Evolutionary conservation across 2,329 filamentous ascomycete genomes (phyloP).

Genomic region (Alternaria triticina): DNA sequence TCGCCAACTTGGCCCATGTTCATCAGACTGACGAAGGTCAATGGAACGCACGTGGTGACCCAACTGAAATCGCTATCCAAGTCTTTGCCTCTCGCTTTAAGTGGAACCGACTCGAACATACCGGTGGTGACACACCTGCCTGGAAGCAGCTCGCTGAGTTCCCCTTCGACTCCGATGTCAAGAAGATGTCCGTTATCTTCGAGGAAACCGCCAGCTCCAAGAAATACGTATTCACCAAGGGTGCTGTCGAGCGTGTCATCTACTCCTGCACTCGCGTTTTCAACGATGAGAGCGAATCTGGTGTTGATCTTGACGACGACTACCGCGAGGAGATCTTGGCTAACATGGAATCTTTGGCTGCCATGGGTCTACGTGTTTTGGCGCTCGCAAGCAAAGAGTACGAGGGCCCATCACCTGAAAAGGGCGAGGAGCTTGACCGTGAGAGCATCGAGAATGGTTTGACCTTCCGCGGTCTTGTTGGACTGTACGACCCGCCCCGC

Average conservation of each 20-base stretch:
- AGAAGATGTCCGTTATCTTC: conserved; percentile 77
- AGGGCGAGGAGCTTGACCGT: conserved; percentile 56
- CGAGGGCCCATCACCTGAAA: conserved; percentile 49
- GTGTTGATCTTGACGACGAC: conserved; percentile 55
- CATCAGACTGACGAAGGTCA: conserved; percentile 1
- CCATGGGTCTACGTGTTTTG: conserved; percentile 71
- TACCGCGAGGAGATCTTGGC: conserved; percentile 63
- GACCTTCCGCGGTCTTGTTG: conserved; percentile 76
- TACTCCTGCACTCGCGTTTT: conserved; percentile 61
- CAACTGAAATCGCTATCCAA: conserved; percentile 74
- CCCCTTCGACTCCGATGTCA: conserved; percentile 75
- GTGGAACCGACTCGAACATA: conserved; percentile 45
- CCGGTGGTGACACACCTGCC: conserved; percentile 1
- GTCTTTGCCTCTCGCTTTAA: conserved; percentile 74
- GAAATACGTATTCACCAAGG: conserved; percentile 65
- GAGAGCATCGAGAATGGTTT: conserved; percentile 70
- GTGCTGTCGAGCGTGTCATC: conserved; percentile 70
- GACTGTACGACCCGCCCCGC: conserved; percentile 84
- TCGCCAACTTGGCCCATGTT: conserved; percentile 36
- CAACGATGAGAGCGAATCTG: conserved; percentile 52
- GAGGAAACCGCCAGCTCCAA: conserved; percentile 43
- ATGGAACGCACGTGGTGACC: conserved; percentile 45
- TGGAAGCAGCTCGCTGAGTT: conserved; percentile 64
- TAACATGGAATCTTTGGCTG: conserved; percentile 72
- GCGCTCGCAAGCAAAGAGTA: conserved; percentile 63